phyloP scores from a whole-genome alignment of 441 rosid species.

The Cnidoscolus chayamansa region DNA sequence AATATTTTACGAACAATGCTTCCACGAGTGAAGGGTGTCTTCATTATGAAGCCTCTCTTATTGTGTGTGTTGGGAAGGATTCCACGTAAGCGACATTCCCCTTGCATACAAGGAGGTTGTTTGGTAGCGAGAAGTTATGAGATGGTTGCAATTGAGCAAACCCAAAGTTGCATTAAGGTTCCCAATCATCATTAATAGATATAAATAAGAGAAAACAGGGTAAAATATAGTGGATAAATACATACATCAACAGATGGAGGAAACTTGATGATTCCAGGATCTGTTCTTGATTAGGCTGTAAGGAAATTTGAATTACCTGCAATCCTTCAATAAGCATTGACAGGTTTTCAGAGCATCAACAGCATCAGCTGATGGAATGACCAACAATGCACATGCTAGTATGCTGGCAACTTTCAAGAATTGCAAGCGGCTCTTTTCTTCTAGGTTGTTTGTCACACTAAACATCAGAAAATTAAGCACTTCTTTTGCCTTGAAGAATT shows the following conservation, averaged over 20 bases:
- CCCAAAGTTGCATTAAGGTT: neutral
- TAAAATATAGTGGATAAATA: neutral
- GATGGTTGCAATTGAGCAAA: neutral
- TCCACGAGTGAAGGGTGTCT: neutral
- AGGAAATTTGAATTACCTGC: conserved; percentile 58
- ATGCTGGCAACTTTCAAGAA: conserved; percentile 48
- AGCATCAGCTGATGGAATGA: conserved; percentile 88
- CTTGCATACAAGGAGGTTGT: neutral
- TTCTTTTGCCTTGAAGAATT: conserved; percentile 39
- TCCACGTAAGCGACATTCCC: neutral
- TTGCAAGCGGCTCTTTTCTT: conserved; percentile 40
- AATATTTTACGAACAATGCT: neutral
- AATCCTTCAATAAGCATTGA: conserved; percentile 76
- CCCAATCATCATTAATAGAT: neutral
- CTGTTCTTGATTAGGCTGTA: neutral
- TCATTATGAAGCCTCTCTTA: neutral
- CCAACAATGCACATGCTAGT: conserved; percentile 55
- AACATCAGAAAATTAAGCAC: conserved; percentile 36
- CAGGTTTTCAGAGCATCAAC: conserved; percentile 94
- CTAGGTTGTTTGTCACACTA: conserved; percentile 29
- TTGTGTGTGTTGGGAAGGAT: neutral
- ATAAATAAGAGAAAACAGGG: neutral
- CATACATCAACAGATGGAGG: neutral
- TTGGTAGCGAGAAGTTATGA: neutral
- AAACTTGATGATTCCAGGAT: neutral